These are phyloP conservation scores for Pezicula carpinea DNA, from an alignment of 2,329 filamentous ascomycete species.

Conservation along the genomic window DNA sequence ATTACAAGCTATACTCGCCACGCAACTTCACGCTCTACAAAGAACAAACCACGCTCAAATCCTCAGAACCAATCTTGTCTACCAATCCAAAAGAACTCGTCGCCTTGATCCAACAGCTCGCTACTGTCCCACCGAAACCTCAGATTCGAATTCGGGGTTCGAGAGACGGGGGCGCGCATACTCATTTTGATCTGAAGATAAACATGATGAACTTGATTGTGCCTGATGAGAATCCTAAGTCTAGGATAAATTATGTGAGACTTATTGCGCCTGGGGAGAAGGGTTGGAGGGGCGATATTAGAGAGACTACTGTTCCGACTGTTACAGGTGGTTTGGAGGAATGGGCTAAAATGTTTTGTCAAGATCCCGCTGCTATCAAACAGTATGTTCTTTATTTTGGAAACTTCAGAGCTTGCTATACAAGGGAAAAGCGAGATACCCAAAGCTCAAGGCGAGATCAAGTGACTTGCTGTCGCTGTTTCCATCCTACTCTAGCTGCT, in stretches of 20 bases:
- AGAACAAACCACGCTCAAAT: conserved; percentile 43
- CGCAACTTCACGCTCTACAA: conserved; percentile 46
- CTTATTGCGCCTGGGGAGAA: conserved; percentile 44
- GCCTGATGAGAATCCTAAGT: conserved; percentile 34
- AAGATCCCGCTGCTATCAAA: conserved; percentile 18
- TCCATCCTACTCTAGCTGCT: not conserved
- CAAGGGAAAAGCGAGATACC: too few relatives aligned
- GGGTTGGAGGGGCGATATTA: conserved; percentile 38
- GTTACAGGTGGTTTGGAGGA: conserved; percentile 12
- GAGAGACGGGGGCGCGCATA: conserved; percentile 27
- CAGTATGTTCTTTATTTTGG: conserved; percentile 10
- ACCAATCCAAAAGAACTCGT: conserved; percentile 40
- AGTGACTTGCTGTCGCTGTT: not conserved
- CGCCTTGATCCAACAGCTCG: conserved; percentile 42
- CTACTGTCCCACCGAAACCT: conserved; percentile 50
- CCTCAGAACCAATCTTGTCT: conserved; percentile 44
- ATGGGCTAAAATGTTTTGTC: conserved; percentile 22
- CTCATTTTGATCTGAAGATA: conserved; percentile 50
- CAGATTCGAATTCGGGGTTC: conserved; percentile 45
- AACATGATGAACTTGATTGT: conserved; percentile 51
- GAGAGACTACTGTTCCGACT: conserved; percentile 12
- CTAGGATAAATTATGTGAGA: conserved; percentile 49
- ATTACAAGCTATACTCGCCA: conserved; percentile 38
- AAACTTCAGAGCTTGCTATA: too few relatives aligned
- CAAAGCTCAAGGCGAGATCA: too few relatives aligned